Evolutionary conservation across 2,329 filamentous ascomycete species (phyloP).

Genomic region (Penicillium olsonii): DNA sequence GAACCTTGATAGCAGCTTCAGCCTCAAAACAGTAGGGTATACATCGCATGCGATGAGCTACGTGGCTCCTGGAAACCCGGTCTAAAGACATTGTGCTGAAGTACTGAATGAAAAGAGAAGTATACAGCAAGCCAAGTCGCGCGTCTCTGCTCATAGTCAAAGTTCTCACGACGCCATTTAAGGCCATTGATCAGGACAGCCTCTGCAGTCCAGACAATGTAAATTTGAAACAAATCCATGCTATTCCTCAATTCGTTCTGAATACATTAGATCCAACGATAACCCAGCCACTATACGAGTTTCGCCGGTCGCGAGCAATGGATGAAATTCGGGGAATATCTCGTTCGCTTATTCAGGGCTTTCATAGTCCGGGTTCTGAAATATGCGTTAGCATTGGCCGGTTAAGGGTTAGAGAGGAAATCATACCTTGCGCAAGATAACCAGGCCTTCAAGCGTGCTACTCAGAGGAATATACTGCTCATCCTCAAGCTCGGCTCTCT

Average conservation of each 20-base stretch:
- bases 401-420: not conserved
- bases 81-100: not conserved
- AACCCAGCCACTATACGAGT: conserved; percentile 23
- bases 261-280: conserved; percentile 38
- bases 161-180: not conserved
- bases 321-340: conserved; percentile 19
- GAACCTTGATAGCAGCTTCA: conserved; percentile 13
- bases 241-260: conserved; percentile 35
- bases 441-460: conserved; percentile 88
- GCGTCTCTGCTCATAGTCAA: not conserved
- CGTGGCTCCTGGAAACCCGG: not conserved
- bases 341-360: conserved; percentile 36
- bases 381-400: conserved; percentile 26
- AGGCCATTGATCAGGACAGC: conserved; percentile 3
- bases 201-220: conserved; percentile 8
- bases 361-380: conserved; percentile 50
- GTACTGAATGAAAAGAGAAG: too few relatives aligned
- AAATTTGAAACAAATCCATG: conserved; percentile 28
- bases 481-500: conserved; percentile 94
- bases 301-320: conserved; percentile 19
- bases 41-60: not conserved
- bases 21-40: not conserved
- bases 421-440: conserved; percentile 93
- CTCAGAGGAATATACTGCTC: conserved; percentile 94
- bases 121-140: not conserved